Conservation (phyloP, 805 yeast species). For the Candida wancherniae region DNA sequence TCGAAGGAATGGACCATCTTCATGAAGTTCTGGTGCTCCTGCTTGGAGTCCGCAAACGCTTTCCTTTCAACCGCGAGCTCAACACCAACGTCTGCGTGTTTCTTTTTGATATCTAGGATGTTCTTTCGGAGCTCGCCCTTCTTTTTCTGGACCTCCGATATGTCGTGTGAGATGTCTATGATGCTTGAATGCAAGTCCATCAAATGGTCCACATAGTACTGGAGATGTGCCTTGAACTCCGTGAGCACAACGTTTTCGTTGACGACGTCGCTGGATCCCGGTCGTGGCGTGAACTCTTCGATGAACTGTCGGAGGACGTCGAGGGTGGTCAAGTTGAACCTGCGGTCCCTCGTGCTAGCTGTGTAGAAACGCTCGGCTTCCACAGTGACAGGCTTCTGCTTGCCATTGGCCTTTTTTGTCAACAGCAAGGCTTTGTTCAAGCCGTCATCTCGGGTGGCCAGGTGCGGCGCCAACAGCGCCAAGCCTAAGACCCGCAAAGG, state of each 20-base stretch:
- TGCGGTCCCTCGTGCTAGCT: constrained; percentile 19
- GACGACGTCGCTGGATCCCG: constrained; percentile 11
- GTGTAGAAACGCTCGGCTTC: constrained; percentile 26
- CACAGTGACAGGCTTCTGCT: constrained; percentile 26
- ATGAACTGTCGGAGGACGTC: constrained; percentile 36
- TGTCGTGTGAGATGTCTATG: constrained; percentile 26
- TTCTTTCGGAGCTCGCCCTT: constrained; percentile 29
- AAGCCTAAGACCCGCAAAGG: constrained; percentile 11
- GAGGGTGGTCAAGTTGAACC: constrained; percentile 28
- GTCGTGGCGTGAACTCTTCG: constrained; percentile 23
- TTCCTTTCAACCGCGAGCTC: constrained; percentile 26
- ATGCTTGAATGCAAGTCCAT: constrained; percentile 33
- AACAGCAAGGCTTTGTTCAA: constrained; percentile 6
- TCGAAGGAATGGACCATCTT: constrained; percentile 8
- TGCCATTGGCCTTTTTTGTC: constrained; percentile 18
- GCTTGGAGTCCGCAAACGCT: constrained; percentile 15
- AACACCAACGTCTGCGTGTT: constrained; percentile 30
- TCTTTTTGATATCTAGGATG: constrained; percentile 26
- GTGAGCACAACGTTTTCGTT: constrained; percentile 24
- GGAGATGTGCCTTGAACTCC: constrained; percentile 28
- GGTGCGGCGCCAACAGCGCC: constrained; percentile 8
- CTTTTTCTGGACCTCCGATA: constrained; percentile 24
- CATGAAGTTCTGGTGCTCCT: constrained; percentile 16
- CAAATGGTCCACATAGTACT: constrained; percentile 26
- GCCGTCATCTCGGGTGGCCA: neutral